These are phyloP conservation scores for Polytrichum commune DNA, from an alignment of 225 moss, liverwort and hornwort genomes.

Conservation along the genomic window DNA sequence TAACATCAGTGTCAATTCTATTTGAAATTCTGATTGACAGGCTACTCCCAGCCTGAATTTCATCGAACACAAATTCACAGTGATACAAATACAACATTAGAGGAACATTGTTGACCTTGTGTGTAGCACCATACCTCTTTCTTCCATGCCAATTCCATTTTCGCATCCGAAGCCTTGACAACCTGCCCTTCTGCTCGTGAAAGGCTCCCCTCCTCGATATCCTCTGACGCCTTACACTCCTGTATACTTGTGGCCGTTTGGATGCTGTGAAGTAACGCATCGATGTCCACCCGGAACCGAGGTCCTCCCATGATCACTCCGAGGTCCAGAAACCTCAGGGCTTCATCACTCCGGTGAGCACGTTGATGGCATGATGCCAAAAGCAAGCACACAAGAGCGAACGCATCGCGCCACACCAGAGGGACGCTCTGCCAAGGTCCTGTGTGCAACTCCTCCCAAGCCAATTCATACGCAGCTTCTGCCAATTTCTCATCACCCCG, in stretches of 20 bases:
- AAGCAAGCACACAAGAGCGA: conserved; percentile 71
- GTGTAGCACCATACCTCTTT: conserved; percentile 29
- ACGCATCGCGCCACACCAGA: conserved; percentile 88
- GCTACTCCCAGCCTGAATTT: no score
- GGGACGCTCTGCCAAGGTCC: conserved; percentile 81
- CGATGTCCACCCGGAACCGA: conserved; percentile 61
- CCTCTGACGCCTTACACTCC: conserved; percentile 18
- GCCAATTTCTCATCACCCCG: conserved; percentile 58
- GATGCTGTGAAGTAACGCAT: conserved; percentile 43
- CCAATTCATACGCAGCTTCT: conserved; percentile 89
- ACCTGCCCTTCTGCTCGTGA: conserved; percentile 5
- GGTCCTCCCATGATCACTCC: conserved; percentile 87
- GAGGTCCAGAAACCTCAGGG: conserved; percentile 73
- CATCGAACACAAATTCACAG: no score
- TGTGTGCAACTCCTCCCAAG: conserved; percentile 95
- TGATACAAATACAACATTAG: conserved; percentile 10
- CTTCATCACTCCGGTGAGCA: conserved; percentile 39
- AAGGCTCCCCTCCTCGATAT: conserved; percentile 22
- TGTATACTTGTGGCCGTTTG: conserved; percentile 17
- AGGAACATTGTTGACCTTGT: conserved; percentile 23
- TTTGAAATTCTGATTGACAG: no score
- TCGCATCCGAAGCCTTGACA: conserved; percentile 2
- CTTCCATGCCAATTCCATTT: conserved; percentile 23
- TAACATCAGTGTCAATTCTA: no score
- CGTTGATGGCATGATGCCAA: conserved; percentile 59